Evolutionary conservation across 1,284 basidiomycete genomes (phyloP), one percentile per base, ranked within the genome.

Genomic region (Cutaneotrichosporon sp.): DNA sequence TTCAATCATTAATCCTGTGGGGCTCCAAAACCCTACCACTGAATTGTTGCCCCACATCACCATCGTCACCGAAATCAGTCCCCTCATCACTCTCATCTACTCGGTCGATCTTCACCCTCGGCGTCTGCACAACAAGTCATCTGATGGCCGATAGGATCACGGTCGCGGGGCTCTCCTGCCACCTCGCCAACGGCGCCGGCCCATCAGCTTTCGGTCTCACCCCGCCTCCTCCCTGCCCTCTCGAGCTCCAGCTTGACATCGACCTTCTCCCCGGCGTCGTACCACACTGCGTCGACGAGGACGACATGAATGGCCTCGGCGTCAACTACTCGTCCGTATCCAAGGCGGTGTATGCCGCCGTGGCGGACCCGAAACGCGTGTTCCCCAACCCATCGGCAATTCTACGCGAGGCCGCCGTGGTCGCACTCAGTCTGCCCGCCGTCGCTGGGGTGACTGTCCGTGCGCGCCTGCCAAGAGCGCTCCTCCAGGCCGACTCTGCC

Each of bases 321-420:
- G 75, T 82, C 40, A 81, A 81, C 68, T 82, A 82, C 69, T 79
- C 76, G 1, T 66, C 73, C 0, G 67, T 79, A 5, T 72, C 73
- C 14, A 81, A 82, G 60, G 67, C 67, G 1, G 68, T 81, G 16
- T 73, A 76, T 56, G 68, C 69, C 10, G 36, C 66, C 5, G 50
- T 72, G 2, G 47, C 69, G 6, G 60, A 62, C 46, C 50, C 63
- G 5, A 16, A 42, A 7, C 31, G 34, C n/a, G 49, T 40, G 0
- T 80, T 66, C 56, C 22, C 18, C 0, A 56, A 56, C 18, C 70
- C 80, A 0, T 64, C 69, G 18, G 70, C 69, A 2, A 56, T 80
- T 4, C 65, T 77, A 6, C 40, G 67, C 21, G 67, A 49, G 5
- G 69, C 71, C 1, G 72, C 68, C 0, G 52, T 26, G 1, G 60